These are phyloP conservation scores for Zygoascus tannicola DNA, from an alignment of 805 yeast genomes.

Conservation along the genomic window DNA sequence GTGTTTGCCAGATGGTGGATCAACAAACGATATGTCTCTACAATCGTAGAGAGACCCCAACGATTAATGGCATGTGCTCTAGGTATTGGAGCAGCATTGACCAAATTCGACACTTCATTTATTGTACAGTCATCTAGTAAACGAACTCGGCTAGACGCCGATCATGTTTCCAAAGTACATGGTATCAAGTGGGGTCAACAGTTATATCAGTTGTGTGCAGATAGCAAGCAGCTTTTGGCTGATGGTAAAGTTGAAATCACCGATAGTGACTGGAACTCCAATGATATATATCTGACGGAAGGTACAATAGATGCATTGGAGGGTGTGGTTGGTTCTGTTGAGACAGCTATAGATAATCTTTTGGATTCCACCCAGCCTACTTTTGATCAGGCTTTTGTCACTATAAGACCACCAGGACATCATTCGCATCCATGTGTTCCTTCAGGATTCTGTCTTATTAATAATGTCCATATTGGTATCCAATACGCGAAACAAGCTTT, in stretches of 20 bases:
- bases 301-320: conserved; percentile 60
- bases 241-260: conserved; percentile 63
- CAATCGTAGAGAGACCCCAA: conserved; percentile 79
- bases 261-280: conserved; percentile 61
- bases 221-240: conserved; percentile 45
- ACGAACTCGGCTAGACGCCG: conserved; percentile 39
- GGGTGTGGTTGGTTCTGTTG: conserved; percentile 71
- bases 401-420: conserved; percentile 78
- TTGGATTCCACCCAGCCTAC: conserved; percentile 24
- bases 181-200: conserved; percentile 65
- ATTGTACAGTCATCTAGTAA: conserved; percentile 40
- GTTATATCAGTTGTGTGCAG: conserved; percentile 47
- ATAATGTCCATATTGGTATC: conserved; percentile 72
- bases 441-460: conserved; percentile 72
- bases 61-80: conserved; percentile 65
- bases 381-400: conserved; percentile 46
- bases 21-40: conserved; percentile 49
- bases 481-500: conserved; percentile 61
- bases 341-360: conserved; percentile 54
- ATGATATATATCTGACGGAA: conserved; percentile 67
- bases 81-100: conserved; percentile 67
- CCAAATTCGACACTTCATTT: conserved; percentile 37
- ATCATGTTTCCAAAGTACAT: conserved; percentile 59
- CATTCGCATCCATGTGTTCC: conserved; percentile 80
- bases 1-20: conserved; percentile 73